Conservation (phyloP, 352 stramenopile species). For the Phytopythium vexans region DNA sequence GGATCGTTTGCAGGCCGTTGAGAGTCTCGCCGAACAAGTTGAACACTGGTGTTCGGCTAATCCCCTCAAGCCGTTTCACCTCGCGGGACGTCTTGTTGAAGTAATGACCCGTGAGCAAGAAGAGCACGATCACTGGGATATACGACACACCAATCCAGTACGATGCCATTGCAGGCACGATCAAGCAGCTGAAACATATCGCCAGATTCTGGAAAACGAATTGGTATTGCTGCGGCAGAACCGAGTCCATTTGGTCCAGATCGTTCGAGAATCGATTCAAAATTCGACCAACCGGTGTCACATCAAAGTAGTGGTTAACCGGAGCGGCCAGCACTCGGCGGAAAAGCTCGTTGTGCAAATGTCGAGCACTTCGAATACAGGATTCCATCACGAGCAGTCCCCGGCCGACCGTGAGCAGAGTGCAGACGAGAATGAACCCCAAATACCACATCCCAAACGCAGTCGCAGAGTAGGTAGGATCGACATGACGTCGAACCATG, state of each 20-base stretch:
- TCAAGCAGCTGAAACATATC: conserved; percentile 15
- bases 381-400: conserved; percentile 23
- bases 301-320: conserved; percentile 50
- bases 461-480: conserved; percentile 32
- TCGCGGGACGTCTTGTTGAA: conserved; percentile 74
- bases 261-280: conserved; percentile 51
- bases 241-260: conserved; percentile 41
- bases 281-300: too few species aligned
- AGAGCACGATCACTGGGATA: conserved; percentile 43
- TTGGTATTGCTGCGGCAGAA: conserved; percentile 37
- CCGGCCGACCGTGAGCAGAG: conserved; percentile 14
- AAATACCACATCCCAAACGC: conserved; percentile 37
- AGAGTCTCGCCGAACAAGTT: conserved; percentile 89
- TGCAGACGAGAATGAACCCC: conserved; percentile 24
- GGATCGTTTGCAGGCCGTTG: conserved; percentile 87
- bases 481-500: conserved; percentile 13
- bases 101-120: conserved; percentile 56
- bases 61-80: conserved; percentile 89
- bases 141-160: conserved; percentile 28
- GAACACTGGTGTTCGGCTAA: conserved; percentile 85
- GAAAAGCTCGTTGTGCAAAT: conserved; percentile 31
- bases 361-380: conserved; percentile 25
- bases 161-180: conserved; percentile 21
- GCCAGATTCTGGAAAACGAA: conserved; percentile 18
- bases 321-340: conserved; percentile 34